Base-by-base conservation (phyloP, 139 green algal species). In the Closterium sp. region DNA sequence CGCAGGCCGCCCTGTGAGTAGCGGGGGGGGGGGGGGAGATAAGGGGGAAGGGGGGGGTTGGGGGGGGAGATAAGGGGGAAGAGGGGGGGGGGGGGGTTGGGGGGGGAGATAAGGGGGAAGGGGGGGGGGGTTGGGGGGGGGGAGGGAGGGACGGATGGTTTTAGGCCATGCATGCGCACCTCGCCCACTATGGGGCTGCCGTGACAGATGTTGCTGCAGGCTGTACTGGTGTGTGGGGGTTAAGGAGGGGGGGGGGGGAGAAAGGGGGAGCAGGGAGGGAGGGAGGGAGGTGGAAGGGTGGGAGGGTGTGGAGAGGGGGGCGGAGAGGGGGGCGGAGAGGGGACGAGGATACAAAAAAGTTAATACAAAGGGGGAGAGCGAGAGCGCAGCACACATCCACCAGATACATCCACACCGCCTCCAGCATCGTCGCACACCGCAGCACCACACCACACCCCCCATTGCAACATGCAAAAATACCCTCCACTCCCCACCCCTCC, bases 101-200 rank as follows among this genome's bases (percentile, higher is more conserved):
- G 19, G 38, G 38, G 38, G 38, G 38, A 23, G 38, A 10, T 23
- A 66, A 66, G n/a, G 4, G 38, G 38, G 38, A 66, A 83, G 30
- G 38, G 2, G 31, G 28, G 35, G 6, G 21, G 5, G 86, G 21
- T 87, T 23, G 6, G 19, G 38, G 38, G n/a, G n/a, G n/a, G 32
- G n/a, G n/a, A n/a, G n/a, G n/a, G n/a, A n/a, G n/a, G n/a, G n/a
- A n/a, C n/a, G n/a, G n/a, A n/a, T n/a, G n/a, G n/a, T n/a, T n/a
- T n/a, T n/a, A 94, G 84, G 6, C 91, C 92, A 76, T 88, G 12
- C 10, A 91, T 91, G 28, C 92, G 38, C 28, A 94, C 85, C 87
- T 94, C 86, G 12, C 90, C 90, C 25, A 94, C 90, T 10, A 89
- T 92, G 83, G 90, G 90, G 38, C n/a, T 43, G 34, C 33, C 34